Evolutionary conservation across 1,284 basidiomycete species (phyloP).

Genomic region (Cystobasidium sp.): DNA sequence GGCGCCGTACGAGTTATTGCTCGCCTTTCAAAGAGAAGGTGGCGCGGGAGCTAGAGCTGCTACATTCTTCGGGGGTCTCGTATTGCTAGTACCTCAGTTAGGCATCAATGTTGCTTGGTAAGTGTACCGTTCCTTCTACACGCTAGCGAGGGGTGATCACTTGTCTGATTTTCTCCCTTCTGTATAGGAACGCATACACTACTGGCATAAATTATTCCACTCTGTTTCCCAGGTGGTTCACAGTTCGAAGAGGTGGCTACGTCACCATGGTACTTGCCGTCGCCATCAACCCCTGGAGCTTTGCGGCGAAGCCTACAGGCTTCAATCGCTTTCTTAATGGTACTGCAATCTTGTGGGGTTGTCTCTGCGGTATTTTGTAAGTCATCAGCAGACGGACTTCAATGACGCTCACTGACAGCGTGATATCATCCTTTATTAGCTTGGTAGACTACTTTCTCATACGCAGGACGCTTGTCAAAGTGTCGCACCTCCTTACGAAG

Average conservation of each 20-base stretch:
- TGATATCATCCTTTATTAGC: slow-evolving; percentile 44
- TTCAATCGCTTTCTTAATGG: slow-evolving; percentile 40
- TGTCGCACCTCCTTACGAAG: slow-evolving; percentile 50
- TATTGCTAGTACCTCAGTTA: slow-evolving; percentile 57
- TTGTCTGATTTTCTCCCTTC: background rate
- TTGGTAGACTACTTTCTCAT: slow-evolving; percentile 59
- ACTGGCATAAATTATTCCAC: slow-evolving; percentile 53
- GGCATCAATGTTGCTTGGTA: slow-evolving; percentile 56
- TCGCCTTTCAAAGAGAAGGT: slow-evolving; percentile 54
- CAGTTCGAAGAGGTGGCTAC: slow-evolving; percentile 42
- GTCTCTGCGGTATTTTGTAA: slow-evolving; percentile 27
- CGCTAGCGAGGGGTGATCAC: background rate
- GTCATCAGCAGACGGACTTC: background rate
- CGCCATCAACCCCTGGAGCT: slow-evolving; percentile 38
- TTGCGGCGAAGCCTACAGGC: background rate
- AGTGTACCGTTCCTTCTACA: background rate
- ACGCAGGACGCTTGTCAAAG: slow-evolving; percentile 54
- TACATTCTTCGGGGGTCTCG: slow-evolving; percentile 57
- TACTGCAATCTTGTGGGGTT: slow-evolving; percentile 16
- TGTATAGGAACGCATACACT: slow-evolving; percentile 15
- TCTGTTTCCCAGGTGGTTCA: slow-evolving; percentile 30
- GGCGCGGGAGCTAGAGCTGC: slow-evolving; percentile 56
- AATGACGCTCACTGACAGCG: no score
- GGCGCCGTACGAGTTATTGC: slow-evolving; percentile 57
- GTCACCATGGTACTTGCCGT: slow-evolving; percentile 21